Evolutionary conservation across 208 protist genomes (phyloP), one percentile per base, ranked within the genome.

Genomic region (Leishmania arabica): DNA sequence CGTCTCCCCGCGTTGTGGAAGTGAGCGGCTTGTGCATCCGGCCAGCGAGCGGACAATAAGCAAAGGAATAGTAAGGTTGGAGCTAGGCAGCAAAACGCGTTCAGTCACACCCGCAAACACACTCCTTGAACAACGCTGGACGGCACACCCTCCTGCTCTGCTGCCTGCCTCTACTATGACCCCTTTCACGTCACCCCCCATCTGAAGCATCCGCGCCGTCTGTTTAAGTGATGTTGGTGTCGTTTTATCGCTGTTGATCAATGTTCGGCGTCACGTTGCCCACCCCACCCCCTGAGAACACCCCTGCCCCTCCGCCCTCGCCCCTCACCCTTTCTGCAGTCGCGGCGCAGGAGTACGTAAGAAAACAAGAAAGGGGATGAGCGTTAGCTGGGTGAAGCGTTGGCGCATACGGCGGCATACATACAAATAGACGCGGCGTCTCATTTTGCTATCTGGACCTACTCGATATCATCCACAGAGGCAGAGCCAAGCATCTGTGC

Each of bases 401-500:
- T 53, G 24, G 13, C 8, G 34, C 45, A 34, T 42, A 73, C 40
- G 31, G 27, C 24, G 0, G 31, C 62, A 21, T 19, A 40, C 62
- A 42, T n/a, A 40, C 31, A 24, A 68, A 42, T 19, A 71, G 66
- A 15, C 40, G 40, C 40, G 53, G 8, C 77, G 13, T n/a, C 51
- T 24, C 42, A n/a, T 76, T 17, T n/a, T 31, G 13, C 51, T 21
- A 58, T 91, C 34, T 51, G 40, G 15, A 27, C 40, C 69, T 80
- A 96, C 80, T 95, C 93, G 54, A 96, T 88, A 47, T 76, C 90
- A 60, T 96, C 91, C 45, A 95, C 88, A 60, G 90, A 83, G n/a
- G 87, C 82, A 56, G 91, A 90, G n/a, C 93, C 93, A 17, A 96
- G 79, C 64, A 91, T 82, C 49, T 76, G 84, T 21, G 65, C 49